phyloP scores from a whole-genome alignment of 768 basidiomycete genomes.

The Hericium coralloides region DNA sequence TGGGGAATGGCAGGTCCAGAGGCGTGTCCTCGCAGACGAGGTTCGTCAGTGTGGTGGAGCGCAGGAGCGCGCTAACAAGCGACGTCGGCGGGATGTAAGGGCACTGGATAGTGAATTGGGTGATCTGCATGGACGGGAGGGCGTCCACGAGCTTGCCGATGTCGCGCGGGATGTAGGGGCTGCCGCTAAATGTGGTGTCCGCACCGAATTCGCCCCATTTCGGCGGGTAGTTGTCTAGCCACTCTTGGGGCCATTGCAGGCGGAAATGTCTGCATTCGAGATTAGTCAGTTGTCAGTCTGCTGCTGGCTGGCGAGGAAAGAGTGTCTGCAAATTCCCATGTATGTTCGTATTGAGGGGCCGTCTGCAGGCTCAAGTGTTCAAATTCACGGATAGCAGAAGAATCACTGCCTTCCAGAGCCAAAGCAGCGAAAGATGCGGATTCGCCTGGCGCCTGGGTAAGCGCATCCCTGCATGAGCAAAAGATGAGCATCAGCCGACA shows the following conservation, averaged over 20 bases:
- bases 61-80: slow-evolving; percentile 21
- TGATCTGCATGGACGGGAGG: slow-evolving; percentile 21
- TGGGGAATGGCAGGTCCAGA: slow-evolving; percentile 16
- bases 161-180: slow-evolving; percentile 22
- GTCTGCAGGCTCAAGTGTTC: neutral
- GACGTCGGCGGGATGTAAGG: slow-evolving; percentile 25
- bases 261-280: slow-evolving; percentile 21
- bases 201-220: slow-evolving; percentile 20
- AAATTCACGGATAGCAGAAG: no score
- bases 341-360: neutral
- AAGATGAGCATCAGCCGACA: no score
- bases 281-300: neutral
- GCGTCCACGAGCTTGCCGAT: slow-evolving; percentile 19
- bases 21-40: slow-evolving; percentile 25
- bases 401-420: no score
- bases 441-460: no score
- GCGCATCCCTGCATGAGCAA: no score
- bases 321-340: neutral
- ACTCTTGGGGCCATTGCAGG: slow-evolving; percentile 28
- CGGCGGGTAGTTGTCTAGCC: slow-evolving; percentile 27
- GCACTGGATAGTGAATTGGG: slow-evolving; percentile 20
- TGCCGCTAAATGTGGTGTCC: slow-evolving; percentile 17
- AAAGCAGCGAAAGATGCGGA: no score
- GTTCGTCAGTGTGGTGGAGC: slow-evolving; percentile 19
- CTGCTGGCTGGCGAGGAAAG: neutral